A percentile compares a stretch with the other conserved stretches of the same genome.
phyloP scores from a whole-genome alignment of 2,329 filamentous ascomycete genomes.

The Ascosphaera apis region DNA sequence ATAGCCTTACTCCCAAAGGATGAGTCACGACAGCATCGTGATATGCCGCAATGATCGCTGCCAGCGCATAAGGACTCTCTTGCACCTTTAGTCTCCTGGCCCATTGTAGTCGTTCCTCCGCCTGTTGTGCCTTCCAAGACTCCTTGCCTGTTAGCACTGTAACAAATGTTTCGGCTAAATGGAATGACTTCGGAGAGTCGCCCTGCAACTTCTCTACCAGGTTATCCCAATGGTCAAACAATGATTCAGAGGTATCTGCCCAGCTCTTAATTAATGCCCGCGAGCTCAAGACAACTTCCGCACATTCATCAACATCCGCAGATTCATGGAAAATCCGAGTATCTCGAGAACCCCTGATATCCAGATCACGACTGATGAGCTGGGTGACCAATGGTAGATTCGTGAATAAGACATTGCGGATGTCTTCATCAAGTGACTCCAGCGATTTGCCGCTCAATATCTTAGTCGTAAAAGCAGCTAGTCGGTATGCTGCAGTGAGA shows the following conservation, averaged over 20 bases:
- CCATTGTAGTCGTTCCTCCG: slow-evolving; percentile 13
- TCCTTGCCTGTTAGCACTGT: slow-evolving; percentile 16
- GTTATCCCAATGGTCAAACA: slow-evolving; percentile 14
- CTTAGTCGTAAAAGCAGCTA: slow-evolving; percentile 45
- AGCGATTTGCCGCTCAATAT: slow-evolving; percentile 27
- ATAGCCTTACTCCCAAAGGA: slow-evolving; percentile 26
- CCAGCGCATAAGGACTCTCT: slow-evolving; percentile 23
- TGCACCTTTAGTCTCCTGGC: slow-evolving; percentile 14
- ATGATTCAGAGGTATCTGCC: slow-evolving; percentile 9
- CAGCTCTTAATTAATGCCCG: slow-evolving; percentile 25
- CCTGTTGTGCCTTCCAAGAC: slow-evolving; percentile 9
- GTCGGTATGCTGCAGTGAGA: slow-evolving; percentile 48
- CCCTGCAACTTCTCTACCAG: slow-evolving; percentile 12
- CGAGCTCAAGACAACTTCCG: slow-evolving; percentile 29
- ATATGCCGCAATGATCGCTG: slow-evolving; percentile 26
- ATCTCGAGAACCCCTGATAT: slow-evolving; percentile 30
- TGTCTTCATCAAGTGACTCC: slow-evolving; percentile 11
- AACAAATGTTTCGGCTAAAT: slow-evolving; percentile 18
- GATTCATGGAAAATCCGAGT: slow-evolving; percentile 26
- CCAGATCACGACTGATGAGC: slow-evolving; percentile 36
- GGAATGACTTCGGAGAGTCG: slow-evolving; percentile 14
- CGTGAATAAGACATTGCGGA: slow-evolving; percentile 21
- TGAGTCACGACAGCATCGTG: slow-evolving; percentile 25
- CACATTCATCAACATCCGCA: slow-evolving; percentile 29
- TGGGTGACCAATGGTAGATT: slow-evolving; percentile 31